phyloP scores from a whole-genome alignment of 2,329 filamentous ascomycete species.

The Sporothrix schenckii region DNA sequence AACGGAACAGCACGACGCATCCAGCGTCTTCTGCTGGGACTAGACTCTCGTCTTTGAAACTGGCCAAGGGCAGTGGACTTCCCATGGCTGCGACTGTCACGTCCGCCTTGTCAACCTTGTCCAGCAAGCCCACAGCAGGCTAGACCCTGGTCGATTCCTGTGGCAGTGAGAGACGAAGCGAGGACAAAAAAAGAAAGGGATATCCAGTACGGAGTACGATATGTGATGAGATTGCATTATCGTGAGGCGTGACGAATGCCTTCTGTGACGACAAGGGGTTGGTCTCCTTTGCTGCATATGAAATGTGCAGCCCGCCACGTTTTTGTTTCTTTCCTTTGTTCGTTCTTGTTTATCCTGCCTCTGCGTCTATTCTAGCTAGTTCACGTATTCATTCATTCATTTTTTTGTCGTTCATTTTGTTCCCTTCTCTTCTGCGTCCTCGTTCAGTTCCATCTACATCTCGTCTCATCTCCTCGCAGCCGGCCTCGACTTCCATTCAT shows the following conservation, averaged over 20 bases:
- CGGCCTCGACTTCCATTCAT: conserved; percentile 15
- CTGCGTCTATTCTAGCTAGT: background rate
- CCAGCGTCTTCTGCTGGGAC: background rate
- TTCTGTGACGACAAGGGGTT: background rate
- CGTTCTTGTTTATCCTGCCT: background rate
- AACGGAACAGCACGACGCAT: no score
- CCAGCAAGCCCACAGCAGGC: background rate
- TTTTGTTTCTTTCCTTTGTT: background rate
- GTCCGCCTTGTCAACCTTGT: no score
- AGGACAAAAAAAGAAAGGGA: no score
- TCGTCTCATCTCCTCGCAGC: background rate
- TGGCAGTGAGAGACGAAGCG: background rate
- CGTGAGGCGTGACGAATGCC: conserved; percentile 18
- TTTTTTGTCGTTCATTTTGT: background rate
- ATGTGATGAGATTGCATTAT: background rate
- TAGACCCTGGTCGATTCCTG: background rate
- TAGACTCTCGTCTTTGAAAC: background rate
- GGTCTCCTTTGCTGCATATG: background rate
- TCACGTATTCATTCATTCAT: background rate
- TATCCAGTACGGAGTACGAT: background rate
- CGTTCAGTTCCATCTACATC: background rate
- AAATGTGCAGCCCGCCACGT: conserved; percentile 10
- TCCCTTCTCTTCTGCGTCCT: background rate
- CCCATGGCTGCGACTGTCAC: conserved; percentile 15
- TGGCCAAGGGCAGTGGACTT: background rate